Percentiles rank a stretch among this genome's conserved stretches.
Conservation (phyloP, 331 rosid species). For the Dryas integrifolia region DNA sequence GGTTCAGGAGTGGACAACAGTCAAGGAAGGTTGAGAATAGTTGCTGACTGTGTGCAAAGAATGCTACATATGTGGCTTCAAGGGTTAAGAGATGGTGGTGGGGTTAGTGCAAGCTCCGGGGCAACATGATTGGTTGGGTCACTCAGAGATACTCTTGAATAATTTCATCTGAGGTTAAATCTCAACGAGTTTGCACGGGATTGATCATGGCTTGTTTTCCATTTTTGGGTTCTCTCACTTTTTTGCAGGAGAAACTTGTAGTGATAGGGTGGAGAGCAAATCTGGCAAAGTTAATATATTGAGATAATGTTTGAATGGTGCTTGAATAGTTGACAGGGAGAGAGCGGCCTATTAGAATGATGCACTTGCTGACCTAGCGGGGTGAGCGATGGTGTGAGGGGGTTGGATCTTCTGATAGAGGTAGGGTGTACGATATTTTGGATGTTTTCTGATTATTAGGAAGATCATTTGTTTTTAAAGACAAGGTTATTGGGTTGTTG, state of each 20-base stretch:
- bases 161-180: not conserved
- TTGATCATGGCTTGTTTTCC: conserved; percentile 19
- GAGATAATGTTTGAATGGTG: not conserved
- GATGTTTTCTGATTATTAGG: conserved; percentile 35
- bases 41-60: conserved; percentile 90
- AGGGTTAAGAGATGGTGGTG: conserved; percentile 74
- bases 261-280: conserved; percentile 17
- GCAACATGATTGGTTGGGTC: conserved; percentile 41
- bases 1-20: conserved; percentile 57
- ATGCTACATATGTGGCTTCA: conserved; percentile 69
- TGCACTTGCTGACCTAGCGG: conserved; percentile 3
- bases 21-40: conserved; percentile 90
- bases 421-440: conserved; percentile 33
- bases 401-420: conserved; percentile 25
- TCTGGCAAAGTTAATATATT: not conserved
- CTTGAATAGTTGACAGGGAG: not conserved
- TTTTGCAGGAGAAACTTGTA: conserved; percentile 29
- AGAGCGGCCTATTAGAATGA: conserved; percentile 2
- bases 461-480: too few relatives aligned
- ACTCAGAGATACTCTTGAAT: not conserved
- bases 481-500: conserved; percentile 12
- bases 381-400: conserved; percentile 29
- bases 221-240: conserved; percentile 17
- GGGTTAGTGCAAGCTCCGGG: conserved; percentile 53
- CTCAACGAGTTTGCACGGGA: conserved; percentile 27